A percentile compares a stretch with the other conserved stretches of the same genome.
phyloP scores from a whole-genome alignment of 106 monocot species.

The Acanthochlamys bracteata region DNA sequence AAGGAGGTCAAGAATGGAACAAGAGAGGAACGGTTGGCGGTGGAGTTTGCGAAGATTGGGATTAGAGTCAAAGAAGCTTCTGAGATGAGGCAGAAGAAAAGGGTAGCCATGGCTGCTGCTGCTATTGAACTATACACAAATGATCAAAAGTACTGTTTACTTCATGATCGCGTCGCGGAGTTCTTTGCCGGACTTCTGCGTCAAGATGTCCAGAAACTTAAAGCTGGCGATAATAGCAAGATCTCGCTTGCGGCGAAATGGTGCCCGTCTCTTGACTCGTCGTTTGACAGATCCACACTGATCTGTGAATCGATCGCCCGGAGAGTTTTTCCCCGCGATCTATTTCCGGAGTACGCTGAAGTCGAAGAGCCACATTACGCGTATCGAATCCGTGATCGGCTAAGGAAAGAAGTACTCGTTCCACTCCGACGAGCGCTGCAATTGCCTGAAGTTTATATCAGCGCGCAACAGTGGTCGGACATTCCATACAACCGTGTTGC shows the following conservation, averaged over 20 bases:
- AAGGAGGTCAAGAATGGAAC: neutral
- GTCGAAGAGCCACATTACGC: constrained; percentile 51
- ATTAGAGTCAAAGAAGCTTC: constrained; percentile 12
- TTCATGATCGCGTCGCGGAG: constrained; percentile 39
- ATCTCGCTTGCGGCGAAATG: constrained; percentile 61
- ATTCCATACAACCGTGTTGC: constrained; percentile 63
- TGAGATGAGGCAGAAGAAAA: constrained; percentile 23
- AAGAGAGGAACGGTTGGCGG: constrained; percentile 23
- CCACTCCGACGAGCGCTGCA: constrained; percentile 43
- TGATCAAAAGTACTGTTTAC: constrained; percentile 35
- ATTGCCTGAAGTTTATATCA: constrained; percentile 66
- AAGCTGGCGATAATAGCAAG: no score
- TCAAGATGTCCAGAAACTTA: no score
- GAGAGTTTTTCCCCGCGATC: constrained; percentile 50
- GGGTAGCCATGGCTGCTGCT: constrained; percentile 13
- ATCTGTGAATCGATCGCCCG: constrained; percentile 63
- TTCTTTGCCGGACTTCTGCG: constrained; percentile 38
- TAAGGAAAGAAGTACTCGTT: constrained; percentile 31
- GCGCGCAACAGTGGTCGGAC: constrained; percentile 41
- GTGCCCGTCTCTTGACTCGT: constrained; percentile 61
- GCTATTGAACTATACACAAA: constrained; percentile 31
- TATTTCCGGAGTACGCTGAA: constrained; percentile 19
- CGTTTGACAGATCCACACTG: constrained; percentile 48
- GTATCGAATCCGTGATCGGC: constrained; percentile 54
- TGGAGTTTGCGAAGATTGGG: constrained; percentile 12